A percentile compares a stretch with the other conserved stretches of the same genome.
Conservation (phyloP, 2,329 filamentous ascomycete genomes). For the Verticillium albo-atrum region DNA sequence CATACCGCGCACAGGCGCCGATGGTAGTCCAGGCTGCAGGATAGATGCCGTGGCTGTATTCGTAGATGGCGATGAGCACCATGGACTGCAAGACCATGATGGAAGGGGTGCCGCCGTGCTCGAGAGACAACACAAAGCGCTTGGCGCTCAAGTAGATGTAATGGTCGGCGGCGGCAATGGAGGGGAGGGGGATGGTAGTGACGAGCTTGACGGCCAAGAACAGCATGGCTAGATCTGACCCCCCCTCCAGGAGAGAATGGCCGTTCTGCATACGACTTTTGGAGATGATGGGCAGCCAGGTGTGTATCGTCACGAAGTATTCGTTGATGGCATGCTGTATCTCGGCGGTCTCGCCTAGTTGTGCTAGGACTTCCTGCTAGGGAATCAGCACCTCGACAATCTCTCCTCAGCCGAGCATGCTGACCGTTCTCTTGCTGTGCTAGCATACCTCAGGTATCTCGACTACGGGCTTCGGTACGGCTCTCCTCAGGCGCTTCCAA, state of each 20-base stretch:
- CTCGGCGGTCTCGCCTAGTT: constrained; percentile 29
- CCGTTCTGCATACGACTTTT: constrained; percentile 38
- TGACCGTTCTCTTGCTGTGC: neutral
- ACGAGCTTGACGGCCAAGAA: constrained; percentile 46
- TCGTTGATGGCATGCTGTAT: constrained; percentile 30
- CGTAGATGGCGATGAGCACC: constrained; percentile 41
- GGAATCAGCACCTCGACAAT: neutral
- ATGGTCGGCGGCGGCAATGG: constrained; percentile 26
- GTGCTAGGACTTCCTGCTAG: constrained; percentile 30
- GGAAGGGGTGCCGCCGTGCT: constrained; percentile 34
- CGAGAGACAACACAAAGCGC: constrained; percentile 33
- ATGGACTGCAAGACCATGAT: constrained; percentile 40
- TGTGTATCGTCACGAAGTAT: constrained; percentile 40
- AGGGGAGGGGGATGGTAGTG: constrained; percentile 27
- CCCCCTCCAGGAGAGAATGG: constrained; percentile 35
- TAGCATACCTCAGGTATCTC: constrained; percentile 31
- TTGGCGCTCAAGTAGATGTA: constrained; percentile 38
- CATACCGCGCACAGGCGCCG: constrained; percentile 38
- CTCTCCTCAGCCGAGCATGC: neutral
- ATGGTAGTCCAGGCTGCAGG: constrained; percentile 45
- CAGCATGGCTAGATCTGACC: constrained; percentile 40
- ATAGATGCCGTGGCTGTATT: constrained; percentile 44
- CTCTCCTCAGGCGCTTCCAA: constrained; percentile 29
- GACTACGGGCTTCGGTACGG: constrained; percentile 30
- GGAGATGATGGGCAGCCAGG: constrained; percentile 43